Percentiles rank a stretch among this genome's conserved stretches.
Evolutionary conservation across 1,139 yeast species (phyloP).

Genomic region (Saccharomyces hybrid): DNA sequence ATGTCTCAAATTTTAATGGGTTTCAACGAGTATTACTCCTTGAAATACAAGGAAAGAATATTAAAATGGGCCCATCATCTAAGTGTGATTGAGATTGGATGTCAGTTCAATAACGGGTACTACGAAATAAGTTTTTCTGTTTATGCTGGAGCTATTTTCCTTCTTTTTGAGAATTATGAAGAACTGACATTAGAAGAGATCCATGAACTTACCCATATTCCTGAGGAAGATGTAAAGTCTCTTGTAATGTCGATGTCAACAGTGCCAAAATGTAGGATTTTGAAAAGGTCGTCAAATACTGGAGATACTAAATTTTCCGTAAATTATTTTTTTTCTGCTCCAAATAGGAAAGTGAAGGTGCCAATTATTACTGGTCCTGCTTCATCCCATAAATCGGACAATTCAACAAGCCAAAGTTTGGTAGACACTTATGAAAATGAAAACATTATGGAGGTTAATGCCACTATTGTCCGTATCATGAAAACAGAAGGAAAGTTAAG

Average conservation of each 20-base stretch:
- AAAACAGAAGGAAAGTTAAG: slow-evolving; percentile 58
- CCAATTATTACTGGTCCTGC: slow-evolving; percentile 47
- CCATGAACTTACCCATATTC: slow-evolving; percentile 59
- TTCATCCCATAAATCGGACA: not conserved
- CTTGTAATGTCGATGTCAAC: slow-evolving; percentile 81
- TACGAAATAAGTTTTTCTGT: slow-evolving; percentile 81
- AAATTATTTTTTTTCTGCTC: slow-evolving; percentile 65
- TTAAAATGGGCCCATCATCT: slow-evolving; percentile 78
- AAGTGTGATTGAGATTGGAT: slow-evolving; percentile 73
- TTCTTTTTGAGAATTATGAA: slow-evolving; percentile 55
- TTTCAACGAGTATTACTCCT: slow-evolving; percentile 47
- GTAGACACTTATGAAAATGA: slow-evolving; percentile 34
- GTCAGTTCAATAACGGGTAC: slow-evolving; percentile 56
- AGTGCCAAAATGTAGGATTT: slow-evolving; percentile 70
- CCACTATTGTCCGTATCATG: slow-evolving; percentile 85
- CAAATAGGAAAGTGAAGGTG: slow-evolving; percentile 67
- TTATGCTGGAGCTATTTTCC: slow-evolving; percentile 67
- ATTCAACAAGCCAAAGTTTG: not conserved
- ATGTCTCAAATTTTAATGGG: slow-evolving; percentile 37
- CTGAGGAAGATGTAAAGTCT: slow-evolving; percentile 62
- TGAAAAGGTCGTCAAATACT: slow-evolving; percentile 65
- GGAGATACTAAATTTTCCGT: slow-evolving; percentile 58
- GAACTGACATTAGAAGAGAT: slow-evolving; percentile 57
- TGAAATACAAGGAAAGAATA: slow-evolving; percentile 64
- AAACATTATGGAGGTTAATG: slow-evolving; percentile 63